These are phyloP conservation scores for Blastosporella zonata DNA, from an alignment of 1,284 basidiomycete genomes.

Conservation along the genomic window DNA sequence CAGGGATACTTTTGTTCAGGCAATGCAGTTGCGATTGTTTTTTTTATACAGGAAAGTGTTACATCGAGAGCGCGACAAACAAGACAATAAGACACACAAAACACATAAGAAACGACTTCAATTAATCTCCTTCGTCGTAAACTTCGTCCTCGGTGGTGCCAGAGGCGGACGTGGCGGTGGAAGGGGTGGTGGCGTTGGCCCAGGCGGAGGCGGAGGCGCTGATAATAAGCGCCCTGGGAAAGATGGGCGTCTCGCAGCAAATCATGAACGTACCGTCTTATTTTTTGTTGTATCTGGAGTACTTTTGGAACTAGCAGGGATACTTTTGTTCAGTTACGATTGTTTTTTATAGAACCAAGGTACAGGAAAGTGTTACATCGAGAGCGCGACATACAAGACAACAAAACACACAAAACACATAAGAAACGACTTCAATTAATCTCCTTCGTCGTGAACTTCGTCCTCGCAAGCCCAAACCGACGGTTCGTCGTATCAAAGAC, in stretches of 20 bases:
- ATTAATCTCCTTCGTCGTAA: slow-evolving; percentile 35
- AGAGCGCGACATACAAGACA: background rate
- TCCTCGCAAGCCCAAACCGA: slow-evolving; percentile 38
- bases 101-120: slow-evolving; percentile 10
- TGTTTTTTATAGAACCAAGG: background rate
- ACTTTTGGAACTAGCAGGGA: background rate
- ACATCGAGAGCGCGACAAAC: background rate
- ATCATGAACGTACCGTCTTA: slow-evolving; percentile 17
- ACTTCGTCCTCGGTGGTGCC: slow-evolving; percentile 32
- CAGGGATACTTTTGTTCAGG: background rate
- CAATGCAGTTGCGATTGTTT: background rate
- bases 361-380: background rate
- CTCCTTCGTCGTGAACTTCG: slow-evolving; percentile 32
- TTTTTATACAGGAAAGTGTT: background rate
- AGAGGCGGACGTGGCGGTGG: slow-evolving; percentile 31
- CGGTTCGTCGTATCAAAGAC: slow-evolving; percentile 39
- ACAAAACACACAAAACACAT: background rate
- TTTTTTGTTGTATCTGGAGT: background rate
- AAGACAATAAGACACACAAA: background rate
- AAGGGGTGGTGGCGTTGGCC: slow-evolving; percentile 30
- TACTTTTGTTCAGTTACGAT: background rate
- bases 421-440: slow-evolving; percentile 27
- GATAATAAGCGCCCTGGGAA: slow-evolving; percentile 58
- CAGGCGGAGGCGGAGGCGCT: slow-evolving; percentile 31
- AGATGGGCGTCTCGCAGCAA: slow-evolving; percentile 51